These are phyloP conservation scores for Cryptosporidium bovis DNA, from an alignment of 169 alveolate species.

Conservation along the genomic window DNA sequence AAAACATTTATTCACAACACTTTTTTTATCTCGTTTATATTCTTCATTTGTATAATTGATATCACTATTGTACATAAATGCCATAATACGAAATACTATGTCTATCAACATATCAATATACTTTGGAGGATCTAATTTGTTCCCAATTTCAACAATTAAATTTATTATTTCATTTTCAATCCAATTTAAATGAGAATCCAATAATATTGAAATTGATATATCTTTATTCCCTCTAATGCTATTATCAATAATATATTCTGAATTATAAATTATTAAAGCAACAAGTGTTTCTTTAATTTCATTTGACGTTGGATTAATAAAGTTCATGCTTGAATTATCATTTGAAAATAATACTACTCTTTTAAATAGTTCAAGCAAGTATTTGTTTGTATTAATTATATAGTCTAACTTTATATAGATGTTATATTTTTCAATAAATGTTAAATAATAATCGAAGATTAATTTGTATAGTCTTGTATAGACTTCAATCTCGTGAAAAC, in stretches of 20 bases:
- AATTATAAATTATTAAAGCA: not conserved
- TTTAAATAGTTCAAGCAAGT: not conserved
- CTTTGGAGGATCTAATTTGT: not conserved
- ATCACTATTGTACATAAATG: not conserved
- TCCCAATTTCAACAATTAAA: not conserved
- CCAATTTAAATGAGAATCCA: slow-evolving; percentile 24
- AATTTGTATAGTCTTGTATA: not conserved
- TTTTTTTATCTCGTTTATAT: not conserved
- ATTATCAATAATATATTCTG: not conserved
- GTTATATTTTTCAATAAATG: not conserved
- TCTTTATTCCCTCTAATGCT: not conserved
- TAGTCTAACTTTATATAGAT: not conserved
- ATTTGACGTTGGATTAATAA: not conserved
- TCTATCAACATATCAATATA: not conserved
- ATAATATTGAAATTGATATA: not conserved
- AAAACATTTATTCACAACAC: not conserved
- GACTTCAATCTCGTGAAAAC: not conserved
- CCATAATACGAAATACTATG: not conserved
- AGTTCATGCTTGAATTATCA: not conserved
- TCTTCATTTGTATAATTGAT: not conserved
- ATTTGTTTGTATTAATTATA: slow-evolving; percentile 7
- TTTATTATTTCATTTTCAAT: slow-evolving; percentile 32
- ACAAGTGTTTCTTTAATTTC: not conserved
- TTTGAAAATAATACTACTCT: not conserved
- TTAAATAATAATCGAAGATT: not conserved